These are phyloP conservation scores for Fraxinus pennsylvanica DNA, from an alignment of 257 asterid species.

Conservation along the genomic window DNA sequence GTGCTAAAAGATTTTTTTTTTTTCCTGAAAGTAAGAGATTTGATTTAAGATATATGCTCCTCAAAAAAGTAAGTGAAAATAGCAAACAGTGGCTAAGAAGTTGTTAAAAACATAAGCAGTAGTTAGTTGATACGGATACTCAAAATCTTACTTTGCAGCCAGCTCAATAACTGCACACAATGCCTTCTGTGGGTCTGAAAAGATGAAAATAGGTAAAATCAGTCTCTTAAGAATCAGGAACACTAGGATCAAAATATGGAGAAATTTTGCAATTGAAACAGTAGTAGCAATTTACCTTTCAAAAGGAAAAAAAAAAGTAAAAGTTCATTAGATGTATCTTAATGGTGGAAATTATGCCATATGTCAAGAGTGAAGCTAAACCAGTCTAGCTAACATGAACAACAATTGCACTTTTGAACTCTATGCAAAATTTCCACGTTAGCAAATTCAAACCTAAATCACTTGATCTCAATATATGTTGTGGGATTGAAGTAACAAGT, in stretches of 20 bases:
- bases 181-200: conserved; percentile 77
- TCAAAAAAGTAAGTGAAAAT: background rate
- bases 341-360: too few species aligned
- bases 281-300: background rate
- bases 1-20: too few species aligned
- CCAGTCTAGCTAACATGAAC: too few species aligned
- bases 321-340: conserved; percentile 5
- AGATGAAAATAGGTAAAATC: conserved; percentile 29
- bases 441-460: too few species aligned
- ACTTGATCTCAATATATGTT: too few species aligned
- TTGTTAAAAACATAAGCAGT: background rate
- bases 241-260: background rate
- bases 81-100: background rate
- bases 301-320: background rate
- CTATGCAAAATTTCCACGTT: too few species aligned
- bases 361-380: too few species aligned
- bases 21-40: too few species aligned
- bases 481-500: too few species aligned
- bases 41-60: background rate
- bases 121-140: background rate
- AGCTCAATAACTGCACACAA: conserved; percentile 80
- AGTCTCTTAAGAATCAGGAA: conserved; percentile 15
- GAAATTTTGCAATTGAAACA: conserved; percentile 7
- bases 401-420: too few species aligned
- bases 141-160: conserved; percentile 65